phyloP scores from a whole-genome alignment of 2,329 filamentous ascomycete genomes.

The Fusarium papillatum region DNA sequence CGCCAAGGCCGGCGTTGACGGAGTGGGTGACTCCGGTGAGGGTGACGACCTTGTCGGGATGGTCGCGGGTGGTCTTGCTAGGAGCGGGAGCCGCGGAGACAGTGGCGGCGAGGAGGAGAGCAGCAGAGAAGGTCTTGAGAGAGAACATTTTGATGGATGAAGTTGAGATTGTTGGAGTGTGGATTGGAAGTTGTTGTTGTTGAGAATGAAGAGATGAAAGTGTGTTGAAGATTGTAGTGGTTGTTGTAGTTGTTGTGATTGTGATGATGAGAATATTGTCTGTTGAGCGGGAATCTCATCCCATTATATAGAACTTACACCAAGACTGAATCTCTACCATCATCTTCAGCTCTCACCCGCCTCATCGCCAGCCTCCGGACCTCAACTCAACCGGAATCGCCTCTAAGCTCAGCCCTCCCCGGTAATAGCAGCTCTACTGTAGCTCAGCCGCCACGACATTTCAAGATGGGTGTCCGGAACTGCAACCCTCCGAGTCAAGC shows the following conservation, averaged over 20 bases:
- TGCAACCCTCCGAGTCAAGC: conserved; percentile 11
- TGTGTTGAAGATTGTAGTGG: conserved; percentile 1
- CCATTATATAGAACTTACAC: conserved; percentile 37
- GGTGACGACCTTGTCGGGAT: conserved; percentile 49
- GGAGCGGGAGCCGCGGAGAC: conserved; percentile 50
- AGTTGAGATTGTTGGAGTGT: conserved; percentile 5
- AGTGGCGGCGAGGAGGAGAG: conserved; percentile 46
- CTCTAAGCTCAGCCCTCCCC: conserved; percentile 12
- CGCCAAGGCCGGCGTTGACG: conserved; percentile 59
- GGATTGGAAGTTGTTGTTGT: not conserved
- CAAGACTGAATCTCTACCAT: not conserved
- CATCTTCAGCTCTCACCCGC: not conserved
- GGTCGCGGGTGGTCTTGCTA: conserved; percentile 39
- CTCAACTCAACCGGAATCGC: not conserved
- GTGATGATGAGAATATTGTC: conserved; percentile 31
- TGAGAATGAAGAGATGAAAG: conserved; percentile 1
- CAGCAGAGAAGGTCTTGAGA: conserved; percentile 44
- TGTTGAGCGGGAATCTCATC: conserved; percentile 14
- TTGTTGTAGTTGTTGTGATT: conserved; percentile 17
- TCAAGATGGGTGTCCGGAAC: conserved; percentile 12
- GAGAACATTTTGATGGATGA: conserved; percentile 47
- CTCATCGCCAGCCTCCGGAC: not conserved
- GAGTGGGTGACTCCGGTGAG: conserved; percentile 59
- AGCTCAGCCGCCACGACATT: conserved; percentile 21
- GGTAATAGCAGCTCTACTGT: conserved; percentile 30